Evolutionary conservation across 2,329 filamentous ascomycete genomes (phyloP).

Genomic region (Sphaerostilbella broomeana): DNA sequence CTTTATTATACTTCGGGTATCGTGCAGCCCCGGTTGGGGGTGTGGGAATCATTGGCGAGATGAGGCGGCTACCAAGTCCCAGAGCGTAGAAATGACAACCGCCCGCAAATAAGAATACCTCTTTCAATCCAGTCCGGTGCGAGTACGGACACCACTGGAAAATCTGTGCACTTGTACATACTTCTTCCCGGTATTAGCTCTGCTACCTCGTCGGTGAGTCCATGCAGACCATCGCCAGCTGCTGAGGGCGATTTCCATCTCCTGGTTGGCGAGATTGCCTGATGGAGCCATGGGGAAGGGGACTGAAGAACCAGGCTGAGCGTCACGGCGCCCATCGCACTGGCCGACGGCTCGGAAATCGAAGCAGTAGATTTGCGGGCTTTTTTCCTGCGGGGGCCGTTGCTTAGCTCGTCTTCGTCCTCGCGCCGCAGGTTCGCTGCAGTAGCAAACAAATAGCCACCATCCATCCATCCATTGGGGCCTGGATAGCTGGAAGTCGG

Average conservation of each 20-base stretch:
- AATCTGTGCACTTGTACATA: too few relatives aligned
- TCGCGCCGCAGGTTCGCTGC: too few relatives aligned
- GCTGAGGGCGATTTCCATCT: too few relatives aligned
- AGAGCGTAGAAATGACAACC: slow-evolving; percentile 2
- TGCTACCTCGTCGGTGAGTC: too few relatives aligned
- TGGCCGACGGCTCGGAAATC: slow-evolving; percentile 12
- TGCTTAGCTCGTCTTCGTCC: too few relatives aligned
- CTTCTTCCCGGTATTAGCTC: too few relatives aligned
- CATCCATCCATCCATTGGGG: background rate
- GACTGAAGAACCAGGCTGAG: background rate
- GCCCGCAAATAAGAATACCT: background rate
- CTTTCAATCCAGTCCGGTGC: too few relatives aligned
- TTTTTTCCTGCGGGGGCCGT: background rate
- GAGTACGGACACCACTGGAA: too few relatives aligned
- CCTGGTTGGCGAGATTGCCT: too few relatives aligned
- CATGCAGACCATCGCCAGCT: too few relatives aligned
- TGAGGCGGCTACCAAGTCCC: slow-evolving; percentile 12
- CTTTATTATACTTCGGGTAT: slow-evolving; percentile 8
- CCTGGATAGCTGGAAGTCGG: background rate
- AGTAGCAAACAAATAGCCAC: too few relatives aligned
- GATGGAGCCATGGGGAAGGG: slow-evolving; percentile 2
- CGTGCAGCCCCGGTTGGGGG: slow-evolving; percentile 6
- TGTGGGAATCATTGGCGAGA: slow-evolving; percentile 12
- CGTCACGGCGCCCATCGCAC: slow-evolving; percentile 2
- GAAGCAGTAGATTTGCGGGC: too few relatives aligned